Evolutionary conservation across 768 basidiomycete species (phyloP).

Genomic region (Calocera viscosa): DNA sequence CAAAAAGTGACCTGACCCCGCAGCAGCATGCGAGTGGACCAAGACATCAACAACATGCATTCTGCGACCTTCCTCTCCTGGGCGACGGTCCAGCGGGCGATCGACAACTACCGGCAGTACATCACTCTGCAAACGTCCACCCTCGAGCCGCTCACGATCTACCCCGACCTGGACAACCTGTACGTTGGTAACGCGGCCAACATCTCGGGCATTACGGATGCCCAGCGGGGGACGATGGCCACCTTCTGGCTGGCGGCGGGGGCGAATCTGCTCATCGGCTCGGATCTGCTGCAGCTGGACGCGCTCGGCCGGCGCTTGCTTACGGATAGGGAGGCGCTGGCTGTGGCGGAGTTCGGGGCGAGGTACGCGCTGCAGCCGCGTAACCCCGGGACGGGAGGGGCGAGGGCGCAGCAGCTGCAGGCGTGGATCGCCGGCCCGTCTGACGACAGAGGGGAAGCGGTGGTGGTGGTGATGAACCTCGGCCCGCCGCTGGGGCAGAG

Average conservation of each 20-base stretch:
- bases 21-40: slow-evolving; percentile 7
- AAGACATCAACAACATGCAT: slow-evolving; percentile 9
- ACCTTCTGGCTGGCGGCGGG: slow-evolving; percentile 11
- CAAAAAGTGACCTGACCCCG: not conserved
- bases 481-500: slow-evolving; percentile 5
- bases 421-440: slow-evolving; percentile 10
- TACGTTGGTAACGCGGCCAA: slow-evolving; percentile 8
- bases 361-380: slow-evolving; percentile 8
- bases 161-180: slow-evolving; percentile 11
- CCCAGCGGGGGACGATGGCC: slow-evolving; percentile 7
- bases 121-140: slow-evolving; percentile 7
- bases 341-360: slow-evolving; percentile 7
- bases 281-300: slow-evolving; percentile 9
- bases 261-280: slow-evolving; percentile 9
- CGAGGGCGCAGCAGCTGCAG: slow-evolving; percentile 6
- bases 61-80: not conserved
- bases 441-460: not conserved
- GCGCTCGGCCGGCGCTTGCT: not conserved
- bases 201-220: slow-evolving; percentile 10
- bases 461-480: slow-evolving; percentile 9
- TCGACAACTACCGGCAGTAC: slow-evolving; percentile 12
- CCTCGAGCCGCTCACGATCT: not conserved
- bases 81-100: slow-evolving; percentile 11
- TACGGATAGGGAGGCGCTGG: slow-evolving; percentile 2
- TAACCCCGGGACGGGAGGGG: not conserved